phyloP scores from a whole-genome alignment of 768 basidiomycete genomes.

The Leucocoprinus sp. region DNA sequence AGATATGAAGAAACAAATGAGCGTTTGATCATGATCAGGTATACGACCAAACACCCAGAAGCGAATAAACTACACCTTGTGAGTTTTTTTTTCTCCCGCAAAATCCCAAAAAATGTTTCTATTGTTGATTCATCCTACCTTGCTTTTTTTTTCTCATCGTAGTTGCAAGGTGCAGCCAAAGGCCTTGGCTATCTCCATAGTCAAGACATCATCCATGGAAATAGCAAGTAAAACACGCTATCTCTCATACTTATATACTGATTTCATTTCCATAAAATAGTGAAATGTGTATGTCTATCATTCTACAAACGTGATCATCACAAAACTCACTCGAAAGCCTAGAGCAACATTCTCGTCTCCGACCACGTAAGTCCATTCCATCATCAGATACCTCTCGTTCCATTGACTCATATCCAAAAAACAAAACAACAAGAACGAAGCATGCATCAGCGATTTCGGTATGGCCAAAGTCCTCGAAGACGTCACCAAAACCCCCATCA shows the following conservation, averaged over 20 bases:
- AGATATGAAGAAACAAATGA: slow-evolving; percentile 29
- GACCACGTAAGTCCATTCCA: slow-evolving; percentile 25
- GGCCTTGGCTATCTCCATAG: slow-evolving; percentile 52
- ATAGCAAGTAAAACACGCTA: slow-evolving; percentile 35
- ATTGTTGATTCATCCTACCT: not conserved
- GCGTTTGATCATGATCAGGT: slow-evolving; percentile 25
- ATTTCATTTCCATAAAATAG: slow-evolving; percentile 19
- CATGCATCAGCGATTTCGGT: slow-evolving; percentile 57
- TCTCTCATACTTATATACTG: not conserved
- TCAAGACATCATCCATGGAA: slow-evolving; percentile 47
- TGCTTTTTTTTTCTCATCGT: not conserved
- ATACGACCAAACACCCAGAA: slow-evolving; percentile 25
- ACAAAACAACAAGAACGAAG: slow-evolving; percentile 48
- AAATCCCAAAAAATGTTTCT: too few relatives aligned
- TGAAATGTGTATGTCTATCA: slow-evolving; percentile 51
- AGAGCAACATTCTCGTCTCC: slow-evolving; percentile 58
- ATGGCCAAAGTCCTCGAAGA: slow-evolving; percentile 55
- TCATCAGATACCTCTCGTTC: not conserved
- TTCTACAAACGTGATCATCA: too few relatives aligned
- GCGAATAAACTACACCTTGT: slow-evolving; percentile 38
- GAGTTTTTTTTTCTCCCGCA: slow-evolving; percentile 11
- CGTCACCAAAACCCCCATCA: slow-evolving; percentile 39
- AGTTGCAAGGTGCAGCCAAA: slow-evolving; percentile 47
- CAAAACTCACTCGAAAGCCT: slow-evolving; percentile 2
- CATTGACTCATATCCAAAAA: too few relatives aligned